Percentiles rank a stretch among this genome's conserved stretches.
Evolutionary conservation across 495 filamentous ascomycete genomes (phyloP).

Genomic region (Podospora tetraspora): DNA sequence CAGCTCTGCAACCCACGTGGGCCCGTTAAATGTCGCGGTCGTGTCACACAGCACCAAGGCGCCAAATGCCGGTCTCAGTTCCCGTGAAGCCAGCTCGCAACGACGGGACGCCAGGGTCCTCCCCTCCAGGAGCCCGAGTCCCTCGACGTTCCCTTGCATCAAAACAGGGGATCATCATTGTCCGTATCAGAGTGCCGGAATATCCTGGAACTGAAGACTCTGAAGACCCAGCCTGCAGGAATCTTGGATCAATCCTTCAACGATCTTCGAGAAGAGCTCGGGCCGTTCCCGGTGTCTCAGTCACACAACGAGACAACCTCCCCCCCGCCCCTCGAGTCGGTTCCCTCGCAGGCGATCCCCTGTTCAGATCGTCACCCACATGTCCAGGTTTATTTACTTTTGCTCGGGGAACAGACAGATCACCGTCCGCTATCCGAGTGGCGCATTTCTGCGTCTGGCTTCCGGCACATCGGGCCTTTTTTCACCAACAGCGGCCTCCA

Average conservation of each 20-base stretch:
- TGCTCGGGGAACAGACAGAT: neutral
- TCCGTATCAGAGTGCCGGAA: neutral
- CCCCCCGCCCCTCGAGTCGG: neutral
- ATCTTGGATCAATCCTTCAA: neutral
- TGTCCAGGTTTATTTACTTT: neutral
- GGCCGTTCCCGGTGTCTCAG: neutral
- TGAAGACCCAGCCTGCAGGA: neutral
- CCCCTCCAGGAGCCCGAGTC: neutral
- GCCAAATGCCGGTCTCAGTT: neutral
- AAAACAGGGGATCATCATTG: neutral
- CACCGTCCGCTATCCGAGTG: neutral
- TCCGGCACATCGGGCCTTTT: neutral
- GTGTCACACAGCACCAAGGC: neutral
- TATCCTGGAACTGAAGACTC: neutral
- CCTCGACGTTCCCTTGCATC: neutral
- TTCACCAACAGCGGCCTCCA: neutral
- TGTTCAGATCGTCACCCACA: neutral
- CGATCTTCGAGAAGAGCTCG: neutral
- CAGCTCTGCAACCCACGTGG: neutral
- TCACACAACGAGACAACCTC: neutral
- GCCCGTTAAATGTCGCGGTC: neutral
- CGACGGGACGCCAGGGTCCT: neutral
- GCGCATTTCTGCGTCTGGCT: neutral
- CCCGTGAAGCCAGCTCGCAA: neutral
- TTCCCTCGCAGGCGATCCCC: neutral